Conservation (phyloP, 176 grass and related monocot genomes). For the Aegilops bicornis region DNA sequence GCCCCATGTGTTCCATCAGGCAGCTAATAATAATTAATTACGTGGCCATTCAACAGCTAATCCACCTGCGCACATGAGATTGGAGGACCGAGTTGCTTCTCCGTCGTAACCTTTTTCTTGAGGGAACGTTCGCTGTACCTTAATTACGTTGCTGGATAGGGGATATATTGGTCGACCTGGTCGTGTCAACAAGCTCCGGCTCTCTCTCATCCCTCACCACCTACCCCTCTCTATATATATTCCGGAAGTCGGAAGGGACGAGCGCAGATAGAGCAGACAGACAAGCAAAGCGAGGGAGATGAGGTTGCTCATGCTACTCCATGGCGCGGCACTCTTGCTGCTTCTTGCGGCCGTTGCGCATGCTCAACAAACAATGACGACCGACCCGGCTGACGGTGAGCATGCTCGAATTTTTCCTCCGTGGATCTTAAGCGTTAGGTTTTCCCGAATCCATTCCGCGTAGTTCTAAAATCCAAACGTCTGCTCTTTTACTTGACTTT, state of each 20-base stretch:
- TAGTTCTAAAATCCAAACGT: too few species aligned
- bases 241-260: background rate
- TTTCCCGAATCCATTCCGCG: background rate
- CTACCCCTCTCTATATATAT: background rate
- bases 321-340: conserved; percentile 17
- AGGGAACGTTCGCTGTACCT: background rate
- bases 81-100: background rate
- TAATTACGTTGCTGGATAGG: background rate
- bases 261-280: background rate
- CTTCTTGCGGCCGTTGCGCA: background rate
- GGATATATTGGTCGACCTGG: background rate
- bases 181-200: too few species aligned
- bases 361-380: conserved; percentile 22
- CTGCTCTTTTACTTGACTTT: too few species aligned
- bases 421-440: background rate
- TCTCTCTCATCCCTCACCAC: too few species aligned
- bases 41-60: background rate
- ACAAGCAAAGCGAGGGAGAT: background rate
- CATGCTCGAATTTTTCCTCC: background rate
- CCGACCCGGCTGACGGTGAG: conserved; percentile 46
- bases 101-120: background rate
- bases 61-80: background rate
- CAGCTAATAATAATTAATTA: background rate
- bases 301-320: background rate
- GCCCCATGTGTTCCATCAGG: background rate